Base-by-base conservation (phyloP, 106 monocot genomes). In the Phalaenopsis aphrodite region DNA sequence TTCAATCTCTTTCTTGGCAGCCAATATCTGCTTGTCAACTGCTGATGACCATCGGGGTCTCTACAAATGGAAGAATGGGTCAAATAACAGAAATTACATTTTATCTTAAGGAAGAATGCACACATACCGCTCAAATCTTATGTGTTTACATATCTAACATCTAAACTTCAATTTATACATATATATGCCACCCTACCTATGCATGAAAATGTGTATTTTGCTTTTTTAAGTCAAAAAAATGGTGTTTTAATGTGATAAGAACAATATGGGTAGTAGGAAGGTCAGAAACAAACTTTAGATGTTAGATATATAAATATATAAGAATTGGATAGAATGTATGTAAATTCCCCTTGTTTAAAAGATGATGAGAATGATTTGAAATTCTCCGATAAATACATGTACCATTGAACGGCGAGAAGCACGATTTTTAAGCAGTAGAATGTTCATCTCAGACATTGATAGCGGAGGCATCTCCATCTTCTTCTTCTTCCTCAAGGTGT, bases 1-100 rank as follows among this genome's bases (percentile, higher is more conserved):
- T 76, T 89, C 79, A 23, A 88, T 84, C 79, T 83, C 80, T 56
- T 21, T 73, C 64, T 79, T 92, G 75, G 78, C 84, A 56, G 76
- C 80, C 52, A 89, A 45, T 45, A 4, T 78, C 55, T 89, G 48
- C 55, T 81, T 68, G 68, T 92, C 92, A 41, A 48, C 69, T 42
- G 38, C 56, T 12, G 89, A 89, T 57, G 80, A 78, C 87, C 91
- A 92, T 57, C 72, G 66, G 72, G 91, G 91, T 76, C 81, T 84
- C 91, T 92, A 78, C 77, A 84, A 81, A 46, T 55, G 6, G 76
- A 30, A 52, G 49, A 76, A 49, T 42, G 45, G 8, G 47, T 2
- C 23, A 41, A 48, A 79, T 36, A 23, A 48, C 41, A 55, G 6
- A 76, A 66, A 3, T 77, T 15, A 72, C n/a, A 41, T 43, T 6